Evolutionary conservation across 2,329 filamentous ascomycete species (phyloP).

Genomic region (Diaporthe vaccinii): DNA sequence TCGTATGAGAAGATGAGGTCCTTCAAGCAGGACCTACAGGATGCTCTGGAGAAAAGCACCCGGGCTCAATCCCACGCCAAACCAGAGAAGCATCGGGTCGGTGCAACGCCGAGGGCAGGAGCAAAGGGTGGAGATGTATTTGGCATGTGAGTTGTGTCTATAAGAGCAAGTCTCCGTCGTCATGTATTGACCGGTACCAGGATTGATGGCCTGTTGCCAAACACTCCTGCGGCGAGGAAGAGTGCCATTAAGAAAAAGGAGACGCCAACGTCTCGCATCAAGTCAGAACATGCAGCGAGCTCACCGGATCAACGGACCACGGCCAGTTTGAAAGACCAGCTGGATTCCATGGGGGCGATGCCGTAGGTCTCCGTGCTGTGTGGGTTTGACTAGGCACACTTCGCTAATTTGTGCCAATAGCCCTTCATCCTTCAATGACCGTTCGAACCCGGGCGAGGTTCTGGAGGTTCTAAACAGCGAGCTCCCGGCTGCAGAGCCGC

Average conservation of each 20-base stretch:
- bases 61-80: conserved; percentile 72
- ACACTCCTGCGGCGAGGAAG: conserved; percentile 66
- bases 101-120: conserved; percentile 73
- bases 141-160: conserved; percentile 73
- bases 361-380: conserved; percentile 50
- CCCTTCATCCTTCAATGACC: conserved; percentile 78
- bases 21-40: conserved; percentile 90
- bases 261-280: conserved; percentile 62
- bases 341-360: conserved; percentile 54
- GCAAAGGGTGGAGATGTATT: conserved; percentile 78
- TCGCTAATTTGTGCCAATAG: conserved; percentile 49
- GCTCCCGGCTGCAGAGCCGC: conserved; percentile 75
- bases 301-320: conserved; percentile 60
- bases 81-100: conserved; percentile 69
- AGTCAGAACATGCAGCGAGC: conserved; percentile 58
- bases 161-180: not conserved
- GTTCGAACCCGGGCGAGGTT: conserved; percentile 83
- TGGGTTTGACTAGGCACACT: not conserved
- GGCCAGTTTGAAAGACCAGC: conserved; percentile 54
- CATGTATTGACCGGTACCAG: conserved; percentile 53
- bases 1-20: conserved; percentile 79
- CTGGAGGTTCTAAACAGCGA: conserved; percentile 87
- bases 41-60: conserved; percentile 83
- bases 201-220: conserved; percentile 78
- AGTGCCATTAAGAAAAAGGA: conserved; percentile 55